Conservation (phyloP, 208 protist species). For the Crithidia acanthocephali region DNA sequence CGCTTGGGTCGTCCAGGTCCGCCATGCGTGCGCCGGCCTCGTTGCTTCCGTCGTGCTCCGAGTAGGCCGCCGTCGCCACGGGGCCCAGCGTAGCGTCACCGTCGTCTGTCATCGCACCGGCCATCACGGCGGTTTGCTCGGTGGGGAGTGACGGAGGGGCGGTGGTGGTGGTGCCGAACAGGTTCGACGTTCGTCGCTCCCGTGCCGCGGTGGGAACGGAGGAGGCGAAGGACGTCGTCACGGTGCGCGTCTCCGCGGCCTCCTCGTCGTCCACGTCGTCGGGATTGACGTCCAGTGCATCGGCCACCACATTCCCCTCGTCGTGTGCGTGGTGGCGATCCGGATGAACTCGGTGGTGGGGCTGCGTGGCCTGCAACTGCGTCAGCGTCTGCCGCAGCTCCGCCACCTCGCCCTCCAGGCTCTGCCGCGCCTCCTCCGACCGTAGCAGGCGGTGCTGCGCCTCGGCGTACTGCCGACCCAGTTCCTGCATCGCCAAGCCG, state of each 20-base stretch:
- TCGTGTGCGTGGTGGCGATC: background rate
- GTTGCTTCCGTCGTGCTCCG: background rate
- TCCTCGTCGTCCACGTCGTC: slow-evolving; percentile 8
- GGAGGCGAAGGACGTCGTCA: slow-evolving; percentile 24
- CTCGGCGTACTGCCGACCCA: slow-evolving; percentile 50
- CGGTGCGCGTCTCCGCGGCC: slow-evolving; percentile 15
- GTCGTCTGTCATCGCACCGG: background rate
- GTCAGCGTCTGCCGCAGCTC: slow-evolving; percentile 27
- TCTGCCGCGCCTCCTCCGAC: slow-evolving; percentile 39
- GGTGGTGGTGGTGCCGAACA: background rate
- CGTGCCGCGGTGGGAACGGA: slow-evolving; percentile 25
- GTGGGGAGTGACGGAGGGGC: background rate
- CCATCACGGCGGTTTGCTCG: background rate
- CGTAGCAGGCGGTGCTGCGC: slow-evolving; percentile 42
- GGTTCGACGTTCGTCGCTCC: background rate
- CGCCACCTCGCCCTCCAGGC: slow-evolving; percentile 44
- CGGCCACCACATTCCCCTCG: no score
- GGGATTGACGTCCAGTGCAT: background rate
- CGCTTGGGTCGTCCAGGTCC: no score
- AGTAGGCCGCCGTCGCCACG: slow-evolving; percentile 1
- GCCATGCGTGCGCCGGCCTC: background rate
- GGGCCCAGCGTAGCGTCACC: background rate
- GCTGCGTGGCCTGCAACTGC: slow-evolving; percentile 19
- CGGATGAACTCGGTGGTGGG: background rate
- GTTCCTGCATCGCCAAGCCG: slow-evolving; percentile 37